Conservation (phyloP, 2,329 filamentous ascomycete genomes). For the Aplosporella prunicola region DNA sequence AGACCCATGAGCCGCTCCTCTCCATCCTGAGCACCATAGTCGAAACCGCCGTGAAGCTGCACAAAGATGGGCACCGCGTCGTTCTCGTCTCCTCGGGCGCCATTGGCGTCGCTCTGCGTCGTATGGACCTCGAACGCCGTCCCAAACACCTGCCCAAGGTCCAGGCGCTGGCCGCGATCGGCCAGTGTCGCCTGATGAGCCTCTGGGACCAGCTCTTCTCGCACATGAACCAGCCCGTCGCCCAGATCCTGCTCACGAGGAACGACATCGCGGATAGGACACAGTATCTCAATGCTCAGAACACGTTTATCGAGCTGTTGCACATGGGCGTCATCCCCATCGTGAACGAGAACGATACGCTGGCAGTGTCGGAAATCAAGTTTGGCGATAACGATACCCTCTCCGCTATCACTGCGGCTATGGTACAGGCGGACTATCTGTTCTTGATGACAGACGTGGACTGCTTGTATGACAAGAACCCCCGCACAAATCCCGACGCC, state of each 20-base stretch:
- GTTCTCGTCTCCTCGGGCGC: slow-evolving; percentile 96
- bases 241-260: slow-evolving; percentile 86
- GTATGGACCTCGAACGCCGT: slow-evolving; percentile 79
- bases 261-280: slow-evolving; percentile 96
- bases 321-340: slow-evolving; percentile 96
- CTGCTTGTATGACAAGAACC: slow-evolving; percentile 94
- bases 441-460: slow-evolving; percentile 99
- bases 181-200: slow-evolving; percentile 88
- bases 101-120: slow-evolving; percentile 83
- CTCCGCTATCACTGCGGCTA: slow-evolving; percentile 90
- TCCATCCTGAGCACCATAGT: slow-evolving; percentile 88
- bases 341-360: slow-evolving; percentile 96
- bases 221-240: slow-evolving; percentile 80
- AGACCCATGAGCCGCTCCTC: slow-evolving; percentile 83
- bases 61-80: slow-evolving; percentile 85
- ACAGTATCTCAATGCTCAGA: slow-evolving; percentile 93
- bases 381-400: slow-evolving; percentile 98
- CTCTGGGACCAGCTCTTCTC: slow-evolving; percentile 90
- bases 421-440: slow-evolving; percentile 92
- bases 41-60: slow-evolving; percentile 79
- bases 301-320: slow-evolving; percentile 81
- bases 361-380: slow-evolving; percentile 97
- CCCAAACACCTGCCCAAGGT: slow-evolving; percentile 86
- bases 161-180: slow-evolving; percentile 91
- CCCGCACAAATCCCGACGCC: slow-evolving; percentile 73